Evolutionary conservation across 352 stramenopile genomes (phyloP), one percentile per base, ranked within the genome.

Genomic region (Pythium volutum): DNA sequence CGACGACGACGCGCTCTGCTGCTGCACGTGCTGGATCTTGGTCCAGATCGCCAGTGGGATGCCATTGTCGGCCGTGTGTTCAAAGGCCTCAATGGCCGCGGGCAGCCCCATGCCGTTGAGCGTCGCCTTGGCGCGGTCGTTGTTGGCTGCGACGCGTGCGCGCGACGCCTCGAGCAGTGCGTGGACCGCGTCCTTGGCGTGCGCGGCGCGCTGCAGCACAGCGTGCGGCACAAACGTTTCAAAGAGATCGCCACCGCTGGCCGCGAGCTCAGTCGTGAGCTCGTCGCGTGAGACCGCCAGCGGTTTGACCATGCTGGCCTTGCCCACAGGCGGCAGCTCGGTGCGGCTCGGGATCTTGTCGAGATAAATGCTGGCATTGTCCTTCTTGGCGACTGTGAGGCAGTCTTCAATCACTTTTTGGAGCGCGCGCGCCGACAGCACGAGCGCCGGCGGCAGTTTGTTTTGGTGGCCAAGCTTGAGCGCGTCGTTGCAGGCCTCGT

Each of bases 291-390:
- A 74, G 23, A 87, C 62, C 3, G 57, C 39, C 41, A 86, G 57
- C 26, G 81, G 71, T 47, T 81, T 84, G 16, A 91, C 82, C 80
- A 93, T 91, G 14, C 70, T 66, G 34, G 75, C 83, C 49, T 88
- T 88, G 51, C 78, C 75, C 16, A 93, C 71, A 11, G 63, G 47
- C 9, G 76, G 72, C 34, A 93, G 59, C 22, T 88, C 77, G 12
- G 69, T 69, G 36, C 80, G 66, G 36, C 74, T 72, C 11, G 84
- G 84, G 12, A 93, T 70, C 14, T 89, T 90, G 55, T 91, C 84
- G 46, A 91, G 50, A 61, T 93, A 93, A 53, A 93, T 82, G 46
- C 77, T 90, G 27, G 77, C 74, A 67, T 93, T 93, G 66, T 93
- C 84, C 71, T 92, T 92, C 41, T 67, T 75, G 20, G 84, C 84